Evolutionary conservation across 163 green algal species (phyloP).

Genomic region (Prototheca stagnorum): DNA sequence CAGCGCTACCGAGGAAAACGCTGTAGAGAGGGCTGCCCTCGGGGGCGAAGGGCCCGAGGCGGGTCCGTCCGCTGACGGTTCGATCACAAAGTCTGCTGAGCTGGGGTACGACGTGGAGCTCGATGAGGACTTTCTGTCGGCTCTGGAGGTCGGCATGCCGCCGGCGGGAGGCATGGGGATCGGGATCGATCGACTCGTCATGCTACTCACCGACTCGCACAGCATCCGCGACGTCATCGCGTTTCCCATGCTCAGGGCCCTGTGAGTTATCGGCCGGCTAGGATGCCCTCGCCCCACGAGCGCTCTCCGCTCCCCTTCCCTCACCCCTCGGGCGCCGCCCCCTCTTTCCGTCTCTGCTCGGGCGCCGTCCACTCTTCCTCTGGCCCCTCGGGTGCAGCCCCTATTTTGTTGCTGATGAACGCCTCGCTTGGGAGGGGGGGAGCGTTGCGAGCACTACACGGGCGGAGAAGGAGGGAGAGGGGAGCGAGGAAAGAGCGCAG

Average conservation of each 20-base stretch:
- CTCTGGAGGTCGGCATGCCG: constrained; percentile 94
- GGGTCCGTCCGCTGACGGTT: too few relatives aligned
- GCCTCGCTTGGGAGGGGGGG: too few relatives aligned
- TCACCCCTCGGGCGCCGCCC: too few relatives aligned
- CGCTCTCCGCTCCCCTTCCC: too few relatives aligned
- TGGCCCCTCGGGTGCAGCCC: too few relatives aligned
- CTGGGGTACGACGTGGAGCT: constrained; percentile 39
- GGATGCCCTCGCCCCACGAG: too few relatives aligned
- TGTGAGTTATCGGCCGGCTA: too few relatives aligned
- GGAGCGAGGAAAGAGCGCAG: not conserved
- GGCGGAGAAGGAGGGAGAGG: not conserved
- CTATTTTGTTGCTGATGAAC: too few relatives aligned
- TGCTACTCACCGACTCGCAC: constrained; percentile 87
- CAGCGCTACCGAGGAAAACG: constrained; percentile 1
- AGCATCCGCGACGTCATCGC: constrained; percentile 86
- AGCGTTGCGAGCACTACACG: not conserved
- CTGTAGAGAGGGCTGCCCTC: not conserved
- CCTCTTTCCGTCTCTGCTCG: too few relatives aligned
- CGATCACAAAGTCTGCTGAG: not conserved
- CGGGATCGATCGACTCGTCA: constrained; percentile 88
- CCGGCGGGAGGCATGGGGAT: constrained; percentile 93
- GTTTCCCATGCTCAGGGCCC: constrained; percentile 25
- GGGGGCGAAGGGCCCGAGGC: too few relatives aligned
- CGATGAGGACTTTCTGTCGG: constrained; percentile 93
- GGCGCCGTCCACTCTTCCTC: too few relatives aligned